phyloP scores from a whole-genome alignment of 2,329 filamentous ascomycete genomes.

The Colletotrichum aenigma region DNA sequence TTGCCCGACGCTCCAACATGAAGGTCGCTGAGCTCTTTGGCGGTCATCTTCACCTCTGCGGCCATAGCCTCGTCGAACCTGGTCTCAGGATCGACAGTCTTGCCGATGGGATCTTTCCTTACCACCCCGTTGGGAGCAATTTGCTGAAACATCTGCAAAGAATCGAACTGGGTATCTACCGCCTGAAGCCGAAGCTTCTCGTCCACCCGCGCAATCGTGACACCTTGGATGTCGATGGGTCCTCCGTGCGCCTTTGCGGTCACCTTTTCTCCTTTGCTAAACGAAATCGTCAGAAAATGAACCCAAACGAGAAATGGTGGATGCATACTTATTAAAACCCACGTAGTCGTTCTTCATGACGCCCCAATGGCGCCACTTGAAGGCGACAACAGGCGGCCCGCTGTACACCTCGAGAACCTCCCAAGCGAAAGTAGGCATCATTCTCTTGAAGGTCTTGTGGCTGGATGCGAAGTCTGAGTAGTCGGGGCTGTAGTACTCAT shows the following conservation, averaged over 20 bases:
- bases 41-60: background rate
- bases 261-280: constrained; percentile 66
- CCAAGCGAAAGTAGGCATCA: constrained; percentile 77
- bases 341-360: constrained; percentile 70
- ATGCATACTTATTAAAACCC: constrained; percentile 63
- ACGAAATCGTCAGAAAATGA: background rate
- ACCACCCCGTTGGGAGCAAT: constrained; percentile 38
- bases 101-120: background rate
- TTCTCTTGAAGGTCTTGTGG: constrained; percentile 74
- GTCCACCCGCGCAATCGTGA: constrained; percentile 66
- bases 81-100: background rate
- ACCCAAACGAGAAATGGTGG: constrained; percentile 1
- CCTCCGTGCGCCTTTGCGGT: constrained; percentile 65
- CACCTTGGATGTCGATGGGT: constrained; percentile 65
- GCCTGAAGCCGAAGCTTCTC: constrained; percentile 61
- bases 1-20: background rate
- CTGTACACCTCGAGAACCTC: constrained; percentile 72
- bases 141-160: constrained; percentile 70
- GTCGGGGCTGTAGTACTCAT: constrained; percentile 67
- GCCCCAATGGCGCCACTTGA: constrained; percentile 73
- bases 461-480: constrained; percentile 66
- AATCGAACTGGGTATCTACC: constrained; percentile 70
- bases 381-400: constrained; percentile 65
- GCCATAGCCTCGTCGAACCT: background rate
- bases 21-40: background rate